Base-by-base conservation (phyloP, 2,329 filamentous ascomycete genomes). In the Verticillium klebahnii region DNA sequence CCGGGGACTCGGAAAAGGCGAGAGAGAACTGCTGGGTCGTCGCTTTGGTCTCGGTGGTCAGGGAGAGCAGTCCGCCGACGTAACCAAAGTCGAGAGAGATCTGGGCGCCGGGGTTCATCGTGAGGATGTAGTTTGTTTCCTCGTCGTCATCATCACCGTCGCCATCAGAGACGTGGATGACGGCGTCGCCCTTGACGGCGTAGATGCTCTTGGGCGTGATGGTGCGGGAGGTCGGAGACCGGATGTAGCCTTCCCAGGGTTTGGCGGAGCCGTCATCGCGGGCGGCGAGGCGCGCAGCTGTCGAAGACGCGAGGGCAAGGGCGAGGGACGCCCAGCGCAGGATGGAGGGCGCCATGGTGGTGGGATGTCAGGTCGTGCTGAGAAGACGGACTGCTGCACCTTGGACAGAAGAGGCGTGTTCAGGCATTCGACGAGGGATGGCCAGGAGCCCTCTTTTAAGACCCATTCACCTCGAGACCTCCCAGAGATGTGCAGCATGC, bases 1-100 rank as follows among this genome's bases (percentile, higher is more conserved):
- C 56, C 9, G 67, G 65, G 1, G 68, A 69, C 25, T 69, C 67
- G 23, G 68, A 61, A 55, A 68, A 69, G 52, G 67, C 67, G 31
- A 69, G 63, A 7, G 67, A 68, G 37, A 69, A 62, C 56, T 66
- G 65, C 62, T 59, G 61, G 3, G 23, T 52, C 55, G 5, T 36
- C 39, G 25, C 45, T 36, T 15, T 29, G 5, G 64, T 63, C 6
- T 57, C 36, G 1, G 61, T 54, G 2, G 39, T 61, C 61, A 66
- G 32, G 8, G 64, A 63, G 25, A 66, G 57, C 2, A 63, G 56
- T 11, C 65, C 64, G 50, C 64, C 65, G 9, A 66, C 64, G 57
- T 67, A 64, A 55, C 64, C 61, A 50, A 67, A 66, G 45, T 67
- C 59, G 19, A 67, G 62, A 2, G 65, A 66, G n/a, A 67, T 29